Evolutionary conservation across 192 early-diverging fungal species (phyloP).

Genomic region (Spinellus fusiger): DNA sequence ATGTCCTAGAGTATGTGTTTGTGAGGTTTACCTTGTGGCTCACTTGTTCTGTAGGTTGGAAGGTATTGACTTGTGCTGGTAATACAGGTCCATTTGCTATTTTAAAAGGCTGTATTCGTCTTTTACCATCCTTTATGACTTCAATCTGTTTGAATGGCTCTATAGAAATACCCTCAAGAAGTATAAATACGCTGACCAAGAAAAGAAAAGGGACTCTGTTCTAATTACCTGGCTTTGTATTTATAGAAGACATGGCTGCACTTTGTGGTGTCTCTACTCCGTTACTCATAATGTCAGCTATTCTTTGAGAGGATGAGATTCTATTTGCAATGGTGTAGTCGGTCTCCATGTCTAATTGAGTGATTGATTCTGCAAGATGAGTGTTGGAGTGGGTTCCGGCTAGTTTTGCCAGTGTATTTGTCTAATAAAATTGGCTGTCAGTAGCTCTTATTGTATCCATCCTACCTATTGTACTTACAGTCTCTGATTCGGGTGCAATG

Average conservation of each 20-base stretch:
- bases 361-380: slow-evolving; percentile 51
- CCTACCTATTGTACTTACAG: slow-evolving; percentile 53
- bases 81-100: too few species aligned
- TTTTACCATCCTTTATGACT: slow-evolving; percentile 74
- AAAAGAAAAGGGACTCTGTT: too few species aligned
- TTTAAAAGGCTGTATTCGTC: slow-evolving; percentile 75
- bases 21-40: too few species aligned
- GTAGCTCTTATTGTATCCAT: too few species aligned
- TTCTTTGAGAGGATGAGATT: slow-evolving; percentile 9
- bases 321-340: slow-evolving; percentile 26
- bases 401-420: slow-evolving; percentile 40
- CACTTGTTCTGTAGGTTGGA: too few species aligned
- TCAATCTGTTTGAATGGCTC: slow-evolving; percentile 53
- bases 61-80: too few species aligned
- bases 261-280: too few species aligned
- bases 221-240: too few species aligned
- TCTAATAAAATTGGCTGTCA: too few species aligned
- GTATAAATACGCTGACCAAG: too few species aligned
- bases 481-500: slow-evolving; percentile 56
- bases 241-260: too few species aligned
- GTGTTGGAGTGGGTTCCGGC: slow-evolving; percentile 40
- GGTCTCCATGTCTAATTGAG: slow-evolving; percentile 64
- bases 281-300: slow-evolving; percentile 29
- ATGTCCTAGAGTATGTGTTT: neutral
- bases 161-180: too few species aligned